Conservation (phyloP, 805 yeast genomes). For the Spathaspora boniae region DNA sequence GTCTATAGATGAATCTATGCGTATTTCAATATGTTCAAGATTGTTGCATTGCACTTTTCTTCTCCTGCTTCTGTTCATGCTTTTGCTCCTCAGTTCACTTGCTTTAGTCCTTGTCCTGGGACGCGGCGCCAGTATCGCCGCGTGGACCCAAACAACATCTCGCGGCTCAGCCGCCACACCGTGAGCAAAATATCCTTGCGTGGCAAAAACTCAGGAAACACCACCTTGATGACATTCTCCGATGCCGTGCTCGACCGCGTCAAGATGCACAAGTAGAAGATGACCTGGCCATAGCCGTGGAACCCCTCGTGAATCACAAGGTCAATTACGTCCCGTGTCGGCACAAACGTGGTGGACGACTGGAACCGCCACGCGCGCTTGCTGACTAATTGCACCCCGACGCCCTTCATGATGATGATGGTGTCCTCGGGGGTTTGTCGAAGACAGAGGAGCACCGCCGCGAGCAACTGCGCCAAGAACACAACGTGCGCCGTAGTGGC, state of each 20-base stretch:
- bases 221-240: slow-evolving; percentile 25
- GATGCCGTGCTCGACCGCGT: slow-evolving; percentile 29
- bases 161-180: slow-evolving; percentile 39
- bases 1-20: not conserved
- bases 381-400: slow-evolving; percentile 46
- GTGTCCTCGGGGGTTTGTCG: slow-evolving; percentile 40
- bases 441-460: slow-evolving; percentile 16
- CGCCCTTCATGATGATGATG: slow-evolving; percentile 38
- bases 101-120: slow-evolving; percentile 35
- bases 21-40: not conserved
- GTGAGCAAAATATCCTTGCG: slow-evolving; percentile 35
- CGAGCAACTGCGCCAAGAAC: slow-evolving; percentile 3
- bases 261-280: slow-evolving; percentile 60
- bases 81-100: slow-evolving; percentile 6
- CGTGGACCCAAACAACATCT: slow-evolving; percentile 31
- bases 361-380: slow-evolving; percentile 22
- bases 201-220: slow-evolving; percentile 42
- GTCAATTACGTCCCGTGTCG: slow-evolving; percentile 56
- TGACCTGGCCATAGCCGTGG: slow-evolving; percentile 58
- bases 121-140: slow-evolving; percentile 31
- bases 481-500: too few species aligned
- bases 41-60: not conserved
- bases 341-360: slow-evolving; percentile 43
- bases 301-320: slow-evolving; percentile 76
- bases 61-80: not conserved